phyloP scores from a whole-genome alignment of 1,139 yeast species.

The Hansenula anomala region DNA sequence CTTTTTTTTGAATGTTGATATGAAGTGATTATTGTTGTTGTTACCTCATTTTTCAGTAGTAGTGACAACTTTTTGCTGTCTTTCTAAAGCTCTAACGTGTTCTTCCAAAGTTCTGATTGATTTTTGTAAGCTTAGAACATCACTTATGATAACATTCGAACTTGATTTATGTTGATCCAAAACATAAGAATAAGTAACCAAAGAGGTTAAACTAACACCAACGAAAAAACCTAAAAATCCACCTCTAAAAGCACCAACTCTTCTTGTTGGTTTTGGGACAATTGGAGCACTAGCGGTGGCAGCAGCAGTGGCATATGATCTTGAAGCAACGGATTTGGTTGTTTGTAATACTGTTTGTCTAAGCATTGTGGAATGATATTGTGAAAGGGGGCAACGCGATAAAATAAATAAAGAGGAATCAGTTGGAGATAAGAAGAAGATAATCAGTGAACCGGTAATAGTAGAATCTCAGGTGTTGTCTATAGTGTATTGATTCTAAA shows the following conservation, averaged over 20 bases:
- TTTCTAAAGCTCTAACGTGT: constrained; percentile 54
- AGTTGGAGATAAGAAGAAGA: too few relatives aligned
- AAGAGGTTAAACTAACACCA: constrained; percentile 73
- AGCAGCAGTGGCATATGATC: constrained; percentile 27
- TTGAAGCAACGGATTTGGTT: constrained; percentile 1
- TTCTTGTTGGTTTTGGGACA: constrained; percentile 25
- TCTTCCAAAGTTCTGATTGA: constrained; percentile 66
- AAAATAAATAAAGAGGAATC: too few relatives aligned
- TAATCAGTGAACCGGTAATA: too few relatives aligned
- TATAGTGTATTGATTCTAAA: too few relatives aligned
- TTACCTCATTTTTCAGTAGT: neutral
- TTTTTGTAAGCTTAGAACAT: constrained; percentile 64
- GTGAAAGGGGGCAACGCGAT: neutral
- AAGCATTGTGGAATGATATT: neutral
- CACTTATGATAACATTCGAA: constrained; percentile 68
- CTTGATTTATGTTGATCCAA: constrained; percentile 74
- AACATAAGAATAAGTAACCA: constrained; percentile 71
- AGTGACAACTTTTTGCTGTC: neutral
- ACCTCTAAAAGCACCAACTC: constrained; percentile 60
- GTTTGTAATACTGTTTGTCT: constrained; percentile 1
- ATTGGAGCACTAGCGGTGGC: constrained; percentile 15
- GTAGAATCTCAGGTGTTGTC: too few relatives aligned
- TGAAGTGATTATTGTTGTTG: neutral
- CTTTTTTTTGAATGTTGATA: too few relatives aligned
- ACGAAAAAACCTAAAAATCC: constrained; percentile 71